A percentile compares a stretch with the other conserved stretches of the same genome.
phyloP scores from a whole-genome alignment of 2,329 filamentous ascomycete species.

The Trichoderma pleuroti region DNA sequence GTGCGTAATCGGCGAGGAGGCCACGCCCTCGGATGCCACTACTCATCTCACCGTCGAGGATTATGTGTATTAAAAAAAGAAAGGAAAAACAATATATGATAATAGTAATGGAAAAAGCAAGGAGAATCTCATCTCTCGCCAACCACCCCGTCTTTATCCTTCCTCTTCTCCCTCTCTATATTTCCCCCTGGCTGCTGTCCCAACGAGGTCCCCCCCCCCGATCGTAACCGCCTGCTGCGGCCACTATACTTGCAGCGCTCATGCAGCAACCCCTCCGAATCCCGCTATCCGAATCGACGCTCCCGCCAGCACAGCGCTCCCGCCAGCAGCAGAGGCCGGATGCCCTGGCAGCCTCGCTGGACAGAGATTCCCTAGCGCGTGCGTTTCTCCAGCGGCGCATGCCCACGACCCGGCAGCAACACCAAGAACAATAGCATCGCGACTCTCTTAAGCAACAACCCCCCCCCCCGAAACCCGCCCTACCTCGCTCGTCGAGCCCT shows the following conservation, averaged over 20 bases:
- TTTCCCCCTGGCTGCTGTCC: background rate
- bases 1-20: background rate
- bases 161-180: background rate
- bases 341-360: conserved; percentile 10
- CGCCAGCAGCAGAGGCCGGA: conserved; percentile 11
- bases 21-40: background rate
- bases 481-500: conserved; percentile 56
- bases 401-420: background rate
- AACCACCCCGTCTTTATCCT: background rate
- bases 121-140: background rate
- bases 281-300: conserved; percentile 7
- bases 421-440: background rate
- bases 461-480: background rate
- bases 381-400: background rate
- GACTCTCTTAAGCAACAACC: background rate
- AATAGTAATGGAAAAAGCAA: background rate
- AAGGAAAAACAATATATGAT: background rate
- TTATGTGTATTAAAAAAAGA: background rate
- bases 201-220: background rate
- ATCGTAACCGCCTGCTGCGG: conserved; percentile 10
- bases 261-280: conserved; percentile 21
- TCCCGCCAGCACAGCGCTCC: conserved; percentile 15
- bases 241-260: conserved; percentile 12
- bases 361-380: conserved; percentile 6
- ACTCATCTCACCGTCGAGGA: background rate